Percentiles rank a stretch among this genome's conserved stretches.
These are phyloP conservation scores for Eucalyptus erythrocorys DNA, from an alignment of 345 rosid genomes.

Conservation along the genomic window DNA sequence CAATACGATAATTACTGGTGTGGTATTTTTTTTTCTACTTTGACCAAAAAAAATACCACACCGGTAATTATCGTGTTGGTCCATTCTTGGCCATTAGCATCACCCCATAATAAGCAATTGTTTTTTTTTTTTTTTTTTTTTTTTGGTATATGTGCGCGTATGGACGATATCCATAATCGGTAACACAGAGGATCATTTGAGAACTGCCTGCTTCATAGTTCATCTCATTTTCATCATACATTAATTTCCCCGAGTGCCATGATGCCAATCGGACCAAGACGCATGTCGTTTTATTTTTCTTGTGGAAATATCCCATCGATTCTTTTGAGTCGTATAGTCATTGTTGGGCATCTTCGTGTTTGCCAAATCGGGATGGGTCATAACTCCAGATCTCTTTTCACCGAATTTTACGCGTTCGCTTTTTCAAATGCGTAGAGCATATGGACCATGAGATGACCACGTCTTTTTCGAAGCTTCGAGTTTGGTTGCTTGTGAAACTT, in stretches of 20 bases:
- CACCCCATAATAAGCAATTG: neutral
- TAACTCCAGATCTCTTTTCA: neutral
- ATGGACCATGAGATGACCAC: neutral
- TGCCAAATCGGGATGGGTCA: neutral
- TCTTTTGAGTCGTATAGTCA: neutral
- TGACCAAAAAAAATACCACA: no score
- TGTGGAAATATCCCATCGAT: neutral
- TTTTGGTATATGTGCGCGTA: neutral
- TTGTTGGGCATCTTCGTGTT: neutral
- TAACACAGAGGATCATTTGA: neutral
- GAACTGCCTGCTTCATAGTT: neutral
- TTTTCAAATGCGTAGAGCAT: neutral
- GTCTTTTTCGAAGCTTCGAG: neutral
- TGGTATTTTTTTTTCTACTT: no score
- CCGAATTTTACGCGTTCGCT: neutral
- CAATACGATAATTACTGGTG: no score
- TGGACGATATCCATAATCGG: neutral
- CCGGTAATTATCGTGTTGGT: neutral
- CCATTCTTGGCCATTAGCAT: neutral
- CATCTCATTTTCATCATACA: neutral
- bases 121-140: no score
- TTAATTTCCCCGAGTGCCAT: neutral
- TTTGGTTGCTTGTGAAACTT: neutral
- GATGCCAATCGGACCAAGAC: neutral
- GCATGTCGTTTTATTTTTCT: neutral